Base-by-base conservation (phyloP, 1,284 basidiomycete genomes). In the Apiotrichum laibachii region DNA sequence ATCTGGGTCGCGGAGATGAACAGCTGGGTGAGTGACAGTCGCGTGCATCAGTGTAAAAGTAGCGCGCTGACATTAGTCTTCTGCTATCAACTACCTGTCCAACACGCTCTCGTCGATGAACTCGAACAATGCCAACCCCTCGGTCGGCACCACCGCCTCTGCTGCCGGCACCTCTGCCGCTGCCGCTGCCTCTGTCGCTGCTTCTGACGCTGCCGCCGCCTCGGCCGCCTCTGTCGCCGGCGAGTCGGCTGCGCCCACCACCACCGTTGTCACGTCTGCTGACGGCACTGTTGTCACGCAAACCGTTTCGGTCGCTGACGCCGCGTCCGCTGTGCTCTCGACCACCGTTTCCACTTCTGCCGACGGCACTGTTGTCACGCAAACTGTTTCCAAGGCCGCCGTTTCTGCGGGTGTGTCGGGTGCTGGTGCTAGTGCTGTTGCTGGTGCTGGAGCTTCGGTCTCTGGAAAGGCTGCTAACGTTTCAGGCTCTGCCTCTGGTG, bases 1-100 rank as follows among this genome's bases (percentile, higher is more conserved):
- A 45, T 63, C 31, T 63, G 62, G 62, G 50, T 47, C 9, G 62
- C 55, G 26, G 45, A 52, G 50, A 45, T 55, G 46, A 37, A 44
- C 50, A 43, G 55, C 50, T 63, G 62, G 62, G 50, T 55, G 15
- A 19, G 53, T 35, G n/a, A 5, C 22, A 19, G n/a, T n/a, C n/a
- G n/a, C n/a, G n/a, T n/a, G n/a, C n/a, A n/a, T n/a, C n/a, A 12
- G 19, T 22, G 12, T 1, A 7, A 34, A 48, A 15, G 19, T 21
- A 11, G 31, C 46, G 1, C 31, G 8, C 50, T 50, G 37, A 40
- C 37, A 7, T 19, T 37, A 49, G 53, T 15, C n/a, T 42, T 51
- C 52, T 13, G 59, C 59, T 13, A 57, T 54, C 59, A 26, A 50
- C 55, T 61, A 51, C 55, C 55, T 61, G 13, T 31, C 39, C 5